Conservation (phyloP, 1,284 basidiomycete species). For the Fomitopsis pinicola region DNA sequence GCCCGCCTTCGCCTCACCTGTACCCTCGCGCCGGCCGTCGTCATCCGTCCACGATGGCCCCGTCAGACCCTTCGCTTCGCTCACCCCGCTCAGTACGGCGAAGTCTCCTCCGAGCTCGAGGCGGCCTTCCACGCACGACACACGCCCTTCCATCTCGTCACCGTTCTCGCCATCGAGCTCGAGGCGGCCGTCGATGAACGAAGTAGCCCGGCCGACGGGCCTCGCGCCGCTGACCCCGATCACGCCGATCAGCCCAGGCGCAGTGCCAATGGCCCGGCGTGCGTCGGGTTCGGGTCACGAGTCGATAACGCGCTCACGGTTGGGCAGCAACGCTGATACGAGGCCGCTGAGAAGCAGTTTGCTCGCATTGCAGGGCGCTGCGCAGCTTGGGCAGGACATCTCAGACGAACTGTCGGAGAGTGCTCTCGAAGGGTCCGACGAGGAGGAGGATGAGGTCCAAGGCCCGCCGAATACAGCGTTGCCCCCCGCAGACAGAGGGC, state of each 20-base stretch:
- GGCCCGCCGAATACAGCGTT: not conserved
- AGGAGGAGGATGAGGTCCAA: slow-evolving; percentile 13
- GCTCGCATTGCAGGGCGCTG: slow-evolving; percentile 19
- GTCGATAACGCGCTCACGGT: slow-evolving; percentile 16
- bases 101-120: slow-evolving; percentile 6
- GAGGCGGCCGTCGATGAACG: slow-evolving; percentile 13
- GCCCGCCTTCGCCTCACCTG: slow-evolving; percentile 46
- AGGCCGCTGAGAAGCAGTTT: slow-evolving; percentile 18
- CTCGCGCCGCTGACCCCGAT: not conserved
- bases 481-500: not conserved
- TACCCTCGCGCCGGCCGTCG: slow-evolving; percentile 42
- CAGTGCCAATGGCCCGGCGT: not conserved
- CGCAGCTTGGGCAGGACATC: slow-evolving; percentile 28
- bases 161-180: slow-evolving; percentile 19
- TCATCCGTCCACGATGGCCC: slow-evolving; percentile 23
- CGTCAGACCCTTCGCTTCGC: slow-evolving; percentile 5
- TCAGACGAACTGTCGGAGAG: slow-evolving; percentile 40
- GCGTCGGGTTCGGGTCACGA: slow-evolving; percentile 6
- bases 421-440: slow-evolving; percentile 33
- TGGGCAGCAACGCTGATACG: slow-evolving; percentile 21
- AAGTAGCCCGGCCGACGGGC: not conserved
- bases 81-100: slow-evolving; percentile 2
- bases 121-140: slow-evolving; percentile 14
- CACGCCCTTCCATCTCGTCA: slow-evolving; percentile 3
- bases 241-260: not conserved